Evolutionary conservation across 768 basidiomycete species (phyloP), one percentile per base, ranked within the genome.

Genomic region (Russula earlei): DNA sequence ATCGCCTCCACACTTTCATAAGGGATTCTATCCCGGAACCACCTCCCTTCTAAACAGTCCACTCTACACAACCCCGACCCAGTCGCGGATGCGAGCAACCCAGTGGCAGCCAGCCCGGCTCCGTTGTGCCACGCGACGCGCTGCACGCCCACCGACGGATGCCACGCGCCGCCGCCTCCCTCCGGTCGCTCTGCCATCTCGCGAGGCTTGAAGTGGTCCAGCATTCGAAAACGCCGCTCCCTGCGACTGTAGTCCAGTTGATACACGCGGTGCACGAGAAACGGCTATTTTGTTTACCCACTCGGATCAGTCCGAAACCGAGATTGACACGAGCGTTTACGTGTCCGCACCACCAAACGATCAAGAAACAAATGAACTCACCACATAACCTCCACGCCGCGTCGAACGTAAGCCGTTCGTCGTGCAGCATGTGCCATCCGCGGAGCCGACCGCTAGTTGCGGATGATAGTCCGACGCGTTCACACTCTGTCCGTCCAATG

Each of bases 211-310:
- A 95, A 83, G 22, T 81, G 79, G 55, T 98, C 95, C n/a, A 93
- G 70, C 84, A 97, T 91, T 22, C 94, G 76, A 66, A 80, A 92
- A 56, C 89, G 81, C 20, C 81, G 80, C 0, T 79, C 80, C 7
- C 76, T 79, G 38, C 85, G 82, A 62, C 82, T 91, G 64, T 89
- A 91, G 69, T 98, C 95, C 50, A 98, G 76, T 65, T 89, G 87
- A 64, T 82, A 96, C 17, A 95, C 75, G 67, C 81, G 84, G 67
- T 89, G 84, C 15, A 82, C 75, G 59, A 91, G 81, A 64, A 87
- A 85, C 0, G 87, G 85, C 85, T 90, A 31, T 6, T 33, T 10
- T 8, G 8, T 7, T 31, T 20, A 31, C 15, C 10, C 12, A 15
- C 9, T 20, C 25, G 29, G 11, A 15, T 47, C 45, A 47, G 31